Percentiles rank a stretch among this genome's conserved stretches.
Evolutionary conservation across 2,329 filamentous ascomycete genomes (phyloP).

Genomic region (Pestalotiopsis sp.): DNA sequence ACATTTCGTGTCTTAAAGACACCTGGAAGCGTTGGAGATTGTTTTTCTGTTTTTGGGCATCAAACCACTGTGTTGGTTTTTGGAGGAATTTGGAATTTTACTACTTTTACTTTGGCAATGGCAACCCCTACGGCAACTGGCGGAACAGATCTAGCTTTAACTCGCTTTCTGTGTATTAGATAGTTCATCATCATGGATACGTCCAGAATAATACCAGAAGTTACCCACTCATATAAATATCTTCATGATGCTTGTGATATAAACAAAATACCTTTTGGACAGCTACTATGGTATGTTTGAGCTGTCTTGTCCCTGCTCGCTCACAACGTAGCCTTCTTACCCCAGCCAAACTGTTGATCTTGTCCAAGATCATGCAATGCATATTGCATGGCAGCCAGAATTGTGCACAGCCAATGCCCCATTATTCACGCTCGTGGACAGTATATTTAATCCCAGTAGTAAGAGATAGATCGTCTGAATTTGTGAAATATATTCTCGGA

Average conservation of each 20-base stretch:
- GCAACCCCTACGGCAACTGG: constrained; percentile 26
- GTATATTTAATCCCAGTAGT: too few relatives aligned
- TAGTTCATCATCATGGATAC: constrained; percentile 42
- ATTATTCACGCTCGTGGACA: not conserved
- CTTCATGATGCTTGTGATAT: not conserved
- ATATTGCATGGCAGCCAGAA: not conserved
- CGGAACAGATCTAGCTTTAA: constrained; percentile 43
- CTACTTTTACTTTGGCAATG: constrained; percentile 22
- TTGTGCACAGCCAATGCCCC: not conserved
- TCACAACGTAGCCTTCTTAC: not conserved
- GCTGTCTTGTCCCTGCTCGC: not conserved
- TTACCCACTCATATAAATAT: constrained; percentile 59
- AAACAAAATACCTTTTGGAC: not conserved
- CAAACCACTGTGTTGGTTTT: not conserved
- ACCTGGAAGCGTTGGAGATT: constrained; percentile 6
- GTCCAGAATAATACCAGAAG: constrained; percentile 61
- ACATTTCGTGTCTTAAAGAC: constrained; percentile 19
- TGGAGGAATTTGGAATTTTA: constrained; percentile 22
- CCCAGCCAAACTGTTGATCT: not conserved
- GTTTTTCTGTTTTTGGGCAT: not conserved
- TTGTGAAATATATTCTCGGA: not conserved
- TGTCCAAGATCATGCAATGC: not conserved
- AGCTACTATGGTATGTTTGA: not conserved
- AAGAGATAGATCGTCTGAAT: not conserved
- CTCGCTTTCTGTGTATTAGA: constrained; percentile 69